Percentiles rank a stretch among this genome's conserved stretches.
These are phyloP conservation scores for Tylopilus sp. DNA, from an alignment of 768 basidiomycete species.

Conservation along the genomic window DNA sequence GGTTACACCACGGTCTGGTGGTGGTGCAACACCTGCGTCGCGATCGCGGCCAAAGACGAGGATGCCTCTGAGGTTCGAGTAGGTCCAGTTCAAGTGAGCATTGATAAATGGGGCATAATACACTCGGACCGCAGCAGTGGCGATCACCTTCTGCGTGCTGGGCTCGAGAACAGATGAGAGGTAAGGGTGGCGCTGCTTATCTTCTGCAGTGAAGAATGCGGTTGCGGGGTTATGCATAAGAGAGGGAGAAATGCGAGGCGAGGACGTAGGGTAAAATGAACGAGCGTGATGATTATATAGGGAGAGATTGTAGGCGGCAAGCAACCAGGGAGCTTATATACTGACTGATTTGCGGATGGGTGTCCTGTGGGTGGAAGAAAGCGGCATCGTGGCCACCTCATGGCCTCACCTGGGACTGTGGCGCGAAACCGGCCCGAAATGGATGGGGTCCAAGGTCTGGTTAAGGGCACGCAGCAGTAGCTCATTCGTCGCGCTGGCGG, in stretches of 20 bases:
- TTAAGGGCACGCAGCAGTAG: constrained; percentile 27
- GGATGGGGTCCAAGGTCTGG: constrained; percentile 24
- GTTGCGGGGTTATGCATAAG: constrained; percentile 31
- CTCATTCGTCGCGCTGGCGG: constrained; percentile 14
- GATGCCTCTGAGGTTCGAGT: constrained; percentile 56
- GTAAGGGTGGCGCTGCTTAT: constrained; percentile 37
- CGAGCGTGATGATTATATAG: constrained; percentile 14
- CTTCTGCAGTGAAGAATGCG: constrained; percentile 35
- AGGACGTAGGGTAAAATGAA: constrained; percentile 13
- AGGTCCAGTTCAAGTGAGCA: constrained; percentile 52
- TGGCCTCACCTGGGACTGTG: constrained; percentile 30
- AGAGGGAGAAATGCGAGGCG: constrained; percentile 4
- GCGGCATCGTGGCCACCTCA: constrained; percentile 35
- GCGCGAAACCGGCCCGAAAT: constrained; percentile 30
- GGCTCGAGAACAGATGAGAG: constrained; percentile 38
- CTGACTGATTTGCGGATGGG: constrained; percentile 25
- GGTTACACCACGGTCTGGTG: constrained; percentile 16
- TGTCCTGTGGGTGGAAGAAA: constrained; percentile 23
- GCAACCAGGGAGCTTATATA: constrained; percentile 30
- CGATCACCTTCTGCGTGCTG: constrained; percentile 44
- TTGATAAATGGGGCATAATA: constrained; percentile 57
- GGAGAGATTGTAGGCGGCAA: constrained; percentile 16
- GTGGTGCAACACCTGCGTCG: constrained; percentile 20
- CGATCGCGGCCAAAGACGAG: constrained; percentile 49
- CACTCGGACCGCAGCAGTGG: constrained; percentile 53